Conservation (phyloP, 2,329 filamentous ascomycete genomes). For the Neonectria magnoliae region DNA sequence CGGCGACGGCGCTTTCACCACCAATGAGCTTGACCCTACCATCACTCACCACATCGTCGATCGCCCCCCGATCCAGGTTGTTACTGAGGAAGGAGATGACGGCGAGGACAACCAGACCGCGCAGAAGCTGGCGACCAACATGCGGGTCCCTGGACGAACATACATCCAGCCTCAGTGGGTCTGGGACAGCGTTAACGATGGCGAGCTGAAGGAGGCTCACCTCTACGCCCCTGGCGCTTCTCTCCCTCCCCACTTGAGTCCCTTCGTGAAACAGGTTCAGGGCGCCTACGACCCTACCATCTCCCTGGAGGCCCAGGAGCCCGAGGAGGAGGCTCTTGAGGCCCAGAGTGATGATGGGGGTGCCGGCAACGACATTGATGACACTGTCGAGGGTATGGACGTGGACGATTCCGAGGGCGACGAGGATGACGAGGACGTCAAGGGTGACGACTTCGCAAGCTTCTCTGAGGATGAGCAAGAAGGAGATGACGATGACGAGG, state of each 20-base stretch:
- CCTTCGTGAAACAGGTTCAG: slow-evolving; percentile 88
- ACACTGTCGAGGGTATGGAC: slow-evolving; percentile 60
- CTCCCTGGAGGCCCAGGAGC: slow-evolving; percentile 86
- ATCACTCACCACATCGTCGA: slow-evolving; percentile 99
- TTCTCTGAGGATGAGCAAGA: slow-evolving; percentile 59
- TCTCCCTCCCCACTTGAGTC: slow-evolving; percentile 92
- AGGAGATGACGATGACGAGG: slow-evolving; percentile 57
- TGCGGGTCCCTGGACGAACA: slow-evolving; percentile 86
- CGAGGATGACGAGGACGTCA: slow-evolving; percentile 58
- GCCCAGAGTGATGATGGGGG: slow-evolving; percentile 67
- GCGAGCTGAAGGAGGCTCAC: slow-evolving; percentile 86
- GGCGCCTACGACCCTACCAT: slow-evolving; percentile 93
- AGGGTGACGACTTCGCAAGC: slow-evolving; percentile 60
- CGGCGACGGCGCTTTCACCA: slow-evolving; percentile 91
- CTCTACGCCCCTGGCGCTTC: slow-evolving; percentile 90
- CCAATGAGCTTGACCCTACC: slow-evolving; percentile 83
- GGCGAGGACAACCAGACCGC: slow-evolving; percentile 70
- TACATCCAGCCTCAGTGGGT: slow-evolving; percentile 99
- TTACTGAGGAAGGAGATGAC: slow-evolving; percentile 59
- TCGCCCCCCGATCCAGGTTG: slow-evolving; percentile 77
- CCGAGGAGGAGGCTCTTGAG: slow-evolving; percentile 83
- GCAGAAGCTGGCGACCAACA: slow-evolving; percentile 68
- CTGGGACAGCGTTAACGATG: slow-evolving; percentile 96
- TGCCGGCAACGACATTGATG: slow-evolving; percentile 50
- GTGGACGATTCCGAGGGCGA: slow-evolving; percentile 59